These are phyloP conservation scores for Lablab purpureus DNA, from an alignment of 306 rosid genomes.

Conservation along the genomic window DNA sequence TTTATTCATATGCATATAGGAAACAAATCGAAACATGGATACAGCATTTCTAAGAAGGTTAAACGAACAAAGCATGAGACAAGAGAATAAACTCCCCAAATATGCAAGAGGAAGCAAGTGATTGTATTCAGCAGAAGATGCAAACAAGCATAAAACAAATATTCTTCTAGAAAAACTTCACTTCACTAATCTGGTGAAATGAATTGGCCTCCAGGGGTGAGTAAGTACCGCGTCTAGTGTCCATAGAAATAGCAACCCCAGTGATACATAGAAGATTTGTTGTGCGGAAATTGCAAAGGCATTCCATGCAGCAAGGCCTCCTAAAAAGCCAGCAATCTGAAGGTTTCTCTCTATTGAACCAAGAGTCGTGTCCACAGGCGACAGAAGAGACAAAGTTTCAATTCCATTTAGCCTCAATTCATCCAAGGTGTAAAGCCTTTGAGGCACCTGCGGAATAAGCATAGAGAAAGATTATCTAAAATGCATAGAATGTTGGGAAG, in stretches of 20 bases:
- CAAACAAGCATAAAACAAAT: neutral
- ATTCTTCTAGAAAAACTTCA: neutral
- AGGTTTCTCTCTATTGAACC: slow-evolving; percentile 83
- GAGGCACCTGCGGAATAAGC: slow-evolving; percentile 69
- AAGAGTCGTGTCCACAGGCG: slow-evolving; percentile 85
- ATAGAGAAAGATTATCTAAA: neutral
- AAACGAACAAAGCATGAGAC: neutral
- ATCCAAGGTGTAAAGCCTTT: slow-evolving; percentile 91
- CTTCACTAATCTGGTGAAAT: slow-evolving; percentile 12
- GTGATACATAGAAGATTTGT: slow-evolving; percentile 64
- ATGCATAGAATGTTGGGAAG: neutral
- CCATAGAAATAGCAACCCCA: slow-evolving; percentile 80
- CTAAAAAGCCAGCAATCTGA: slow-evolving; percentile 68
- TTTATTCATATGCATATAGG: neutral
- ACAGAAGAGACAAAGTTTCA: slow-evolving; percentile 74
- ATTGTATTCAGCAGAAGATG: slow-evolving; percentile 10
- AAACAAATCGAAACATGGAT: slow-evolving; percentile 2
- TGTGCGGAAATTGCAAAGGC: slow-evolving; percentile 63
- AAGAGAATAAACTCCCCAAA: neutral
- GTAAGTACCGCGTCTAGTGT: slow-evolving; percentile 73
- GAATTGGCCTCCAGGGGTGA: neutral
- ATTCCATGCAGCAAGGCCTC: slow-evolving; percentile 77
- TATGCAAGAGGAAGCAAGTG: neutral
- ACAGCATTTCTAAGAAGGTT: slow-evolving; percentile 3
- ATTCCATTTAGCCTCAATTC: slow-evolving; percentile 94